phyloP scores from a whole-genome alignment of 2,329 filamentous ascomycete species.

The Fusarium bactridioides region DNA sequence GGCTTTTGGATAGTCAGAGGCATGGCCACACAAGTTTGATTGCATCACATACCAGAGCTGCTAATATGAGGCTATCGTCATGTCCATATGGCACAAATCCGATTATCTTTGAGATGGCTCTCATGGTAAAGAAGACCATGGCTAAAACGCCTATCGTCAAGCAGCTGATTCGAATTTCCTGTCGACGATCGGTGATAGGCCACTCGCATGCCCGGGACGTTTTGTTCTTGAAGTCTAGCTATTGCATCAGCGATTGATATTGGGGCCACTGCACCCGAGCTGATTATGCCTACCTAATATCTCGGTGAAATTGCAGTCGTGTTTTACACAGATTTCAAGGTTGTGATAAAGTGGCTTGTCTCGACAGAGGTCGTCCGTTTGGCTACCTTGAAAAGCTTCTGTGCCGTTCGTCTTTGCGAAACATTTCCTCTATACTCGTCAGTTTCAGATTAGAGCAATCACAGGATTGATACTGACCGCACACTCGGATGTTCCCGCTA shows the following conservation, averaged over 20 bases:
- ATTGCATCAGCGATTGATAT: not conserved
- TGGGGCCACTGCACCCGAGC: rapidly evolving
- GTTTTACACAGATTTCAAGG: not conserved
- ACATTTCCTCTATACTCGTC: not conserved
- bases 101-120: not conserved
- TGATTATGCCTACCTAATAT: rapidly evolving
- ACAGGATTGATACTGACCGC: not conserved
- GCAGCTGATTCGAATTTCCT: not conserved
- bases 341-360: not conserved
- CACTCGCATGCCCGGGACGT: not conserved
- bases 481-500: not conserved
- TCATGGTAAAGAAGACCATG: not conserved
- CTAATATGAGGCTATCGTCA: not conserved
- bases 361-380: not conserved
- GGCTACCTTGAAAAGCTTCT: not conserved
- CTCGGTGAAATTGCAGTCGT: not conserved
- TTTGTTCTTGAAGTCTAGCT: not conserved
- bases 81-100: not conserved
- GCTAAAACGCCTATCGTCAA: not conserved
- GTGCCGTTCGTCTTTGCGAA: not conserved
- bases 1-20: not conserved
- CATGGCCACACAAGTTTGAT: rapidly evolving
- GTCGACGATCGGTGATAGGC: not conserved
- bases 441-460: not conserved
- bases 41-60: not conserved